Evolutionary conservation across 305 asterid species (phyloP), one percentile per base, ranked within the genome.

Genomic region (Salvia sclarea): DNA sequence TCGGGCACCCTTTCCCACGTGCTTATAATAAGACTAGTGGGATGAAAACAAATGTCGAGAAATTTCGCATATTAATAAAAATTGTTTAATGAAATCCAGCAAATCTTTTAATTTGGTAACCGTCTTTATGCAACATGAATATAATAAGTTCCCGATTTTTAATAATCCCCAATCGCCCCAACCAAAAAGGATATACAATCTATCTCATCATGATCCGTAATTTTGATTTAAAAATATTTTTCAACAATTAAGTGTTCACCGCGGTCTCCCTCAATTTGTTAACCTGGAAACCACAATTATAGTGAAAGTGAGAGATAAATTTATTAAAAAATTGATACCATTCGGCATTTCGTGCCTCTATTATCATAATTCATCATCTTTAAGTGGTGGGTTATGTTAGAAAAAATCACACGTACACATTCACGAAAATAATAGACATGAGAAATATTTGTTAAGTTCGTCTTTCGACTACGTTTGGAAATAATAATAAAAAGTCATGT

Each of bases 1-100:
- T 8, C 0, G 44, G 40, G 64, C 75, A 64, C 76, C 21, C 31
- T 48, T 69, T 69, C 13, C 53, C 48, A 70, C 38, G 40, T 65
- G 48, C 13, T 52, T 52, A 16, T 22, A 66, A 16, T 22, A 66
- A 61, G 45, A 47, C 16, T 30, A n/a, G 53, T 8, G 54, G 43
- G 43, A 38, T n/a, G n/a, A 35, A 22, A 31, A 57, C 2, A 21
- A 21, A 4, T 17, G 9, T 8, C 6, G 13, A 47, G 12, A 47
- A 44, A 44, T 17, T 47, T 17, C 25, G 24, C 8, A 47, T 6
- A 6, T 14, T 17, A 47, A 6, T 17, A 7, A 17, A 47, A 33
- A 0, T 5, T 33, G 52, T 6, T 45, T 16, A 45, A 16, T 45
- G 22, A 16, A 16, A 16, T 16, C 52, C 3, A 45, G 21, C 21